These are phyloP conservation scores for Pythium brassicae DNA, from an alignment of 352 stramenopile species.

Conservation along the genomic window DNA sequence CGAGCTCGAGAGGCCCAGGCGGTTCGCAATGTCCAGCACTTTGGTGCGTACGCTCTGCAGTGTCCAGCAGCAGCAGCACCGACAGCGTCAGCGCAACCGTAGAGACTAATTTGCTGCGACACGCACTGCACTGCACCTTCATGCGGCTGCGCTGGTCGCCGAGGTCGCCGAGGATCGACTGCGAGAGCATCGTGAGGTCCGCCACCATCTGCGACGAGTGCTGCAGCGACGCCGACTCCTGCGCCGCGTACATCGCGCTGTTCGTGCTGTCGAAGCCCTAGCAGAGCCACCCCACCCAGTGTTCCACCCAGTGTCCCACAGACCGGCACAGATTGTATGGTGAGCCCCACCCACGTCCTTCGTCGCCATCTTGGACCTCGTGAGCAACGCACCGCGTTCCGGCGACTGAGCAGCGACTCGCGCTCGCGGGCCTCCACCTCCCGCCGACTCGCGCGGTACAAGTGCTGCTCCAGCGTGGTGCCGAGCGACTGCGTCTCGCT, in stretches of 20 bases:
- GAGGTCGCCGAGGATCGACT: conserved; percentile 71
- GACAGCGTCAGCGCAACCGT: conserved; percentile 2
- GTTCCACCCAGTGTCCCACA: too few species aligned
- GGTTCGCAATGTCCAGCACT: conserved; percentile 79
- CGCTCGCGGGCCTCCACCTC: conserved; percentile 67
- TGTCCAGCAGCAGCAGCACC: too few species aligned
- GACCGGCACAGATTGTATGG: too few species aligned
- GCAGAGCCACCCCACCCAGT: background rate
- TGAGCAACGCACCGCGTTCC: conserved; percentile 43
- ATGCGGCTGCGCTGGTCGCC: conserved; percentile 59
- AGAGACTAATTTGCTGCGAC: too few species aligned
- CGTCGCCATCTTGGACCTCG: background rate
- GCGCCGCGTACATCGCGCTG: conserved; percentile 63
- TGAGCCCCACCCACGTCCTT: background rate
- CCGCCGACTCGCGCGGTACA: conserved; percentile 62
- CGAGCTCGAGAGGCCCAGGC: conserved; percentile 76
- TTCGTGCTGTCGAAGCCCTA: conserved; percentile 68
- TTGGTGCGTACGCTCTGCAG: conserved; percentile 73
- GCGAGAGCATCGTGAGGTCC: conserved; percentile 66
- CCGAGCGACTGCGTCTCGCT: conserved; percentile 67
- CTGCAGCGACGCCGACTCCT: conserved; percentile 77
- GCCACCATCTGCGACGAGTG: conserved; percentile 79
- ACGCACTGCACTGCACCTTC: conserved; percentile 61
- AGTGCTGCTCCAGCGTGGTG: conserved; percentile 71
- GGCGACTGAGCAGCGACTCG: conserved; percentile 67